Percentiles rank a stretch among this genome's conserved stretches.
phyloP scores from a whole-genome alignment of 805 yeast species.

The Barnettozyma sucrosica region DNA sequence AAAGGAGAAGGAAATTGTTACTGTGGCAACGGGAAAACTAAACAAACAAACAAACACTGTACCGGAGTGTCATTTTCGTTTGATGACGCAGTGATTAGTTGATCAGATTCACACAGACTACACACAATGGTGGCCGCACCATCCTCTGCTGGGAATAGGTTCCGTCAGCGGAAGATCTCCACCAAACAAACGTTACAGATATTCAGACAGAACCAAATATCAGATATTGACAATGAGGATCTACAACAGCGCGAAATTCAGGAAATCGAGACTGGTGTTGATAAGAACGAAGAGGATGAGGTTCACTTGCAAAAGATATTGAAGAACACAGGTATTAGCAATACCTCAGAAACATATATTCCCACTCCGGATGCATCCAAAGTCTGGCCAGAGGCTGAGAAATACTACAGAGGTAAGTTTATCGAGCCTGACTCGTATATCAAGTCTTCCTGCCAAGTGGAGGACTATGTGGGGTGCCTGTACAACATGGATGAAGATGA shows the following conservation, averaged over 20 bases:
- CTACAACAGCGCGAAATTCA: slow-evolving; percentile 76
- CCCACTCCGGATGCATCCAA: slow-evolving; percentile 96
- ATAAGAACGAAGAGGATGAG: slow-evolving; percentile 95
- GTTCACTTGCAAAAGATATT: slow-evolving; percentile 91
- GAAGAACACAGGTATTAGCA: slow-evolving; percentile 66
- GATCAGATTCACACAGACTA: neutral
- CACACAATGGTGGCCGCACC: slow-evolving; percentile 17
- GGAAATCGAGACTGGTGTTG: slow-evolving; percentile 95
- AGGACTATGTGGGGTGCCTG: slow-evolving; percentile 81
- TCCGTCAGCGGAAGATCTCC: slow-evolving; percentile 91
- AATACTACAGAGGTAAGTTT: slow-evolving; percentile 66
- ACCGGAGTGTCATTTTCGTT: neutral
- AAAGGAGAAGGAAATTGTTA: neutral
- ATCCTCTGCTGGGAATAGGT: slow-evolving; percentile 37
- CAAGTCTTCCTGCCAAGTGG: slow-evolving; percentile 91
- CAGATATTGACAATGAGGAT: slow-evolving; percentile 70
- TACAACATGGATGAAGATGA: slow-evolving; percentile 91
- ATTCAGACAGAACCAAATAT: slow-evolving; percentile 70
- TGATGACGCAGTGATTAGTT: neutral
- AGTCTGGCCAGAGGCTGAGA: slow-evolving; percentile 70
- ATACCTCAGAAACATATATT: slow-evolving; percentile 54
- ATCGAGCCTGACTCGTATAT: slow-evolving; percentile 73
- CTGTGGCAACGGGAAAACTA: neutral
- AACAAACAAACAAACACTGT: neutral
- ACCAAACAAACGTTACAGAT: slow-evolving; percentile 83